These are phyloP conservation scores for Monosporozyma aquatica DNA, from an alignment of 805 yeast species.

Conservation along the genomic window DNA sequence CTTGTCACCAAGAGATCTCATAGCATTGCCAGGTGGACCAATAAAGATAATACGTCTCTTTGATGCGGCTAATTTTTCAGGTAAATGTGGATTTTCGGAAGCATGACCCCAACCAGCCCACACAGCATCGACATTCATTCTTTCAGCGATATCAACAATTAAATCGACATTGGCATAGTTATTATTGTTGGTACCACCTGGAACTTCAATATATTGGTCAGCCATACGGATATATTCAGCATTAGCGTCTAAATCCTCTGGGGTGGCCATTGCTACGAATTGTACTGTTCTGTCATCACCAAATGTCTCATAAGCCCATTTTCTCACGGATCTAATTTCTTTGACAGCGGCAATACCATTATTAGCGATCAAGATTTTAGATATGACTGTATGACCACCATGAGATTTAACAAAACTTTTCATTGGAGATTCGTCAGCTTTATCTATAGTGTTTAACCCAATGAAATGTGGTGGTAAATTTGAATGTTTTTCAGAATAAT, in stretches of 20 bases:
- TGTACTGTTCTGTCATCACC: slow-evolving; percentile 90
- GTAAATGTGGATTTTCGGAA: slow-evolving; percentile 92
- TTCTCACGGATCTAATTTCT: slow-evolving; percentile 92
- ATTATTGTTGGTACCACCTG: slow-evolving; percentile 98
- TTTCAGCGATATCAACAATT: slow-evolving; percentile 94
- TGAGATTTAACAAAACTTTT: slow-evolving; percentile 77
- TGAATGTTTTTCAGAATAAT: slow-evolving; percentile 31
- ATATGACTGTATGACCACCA: slow-evolving; percentile 93
- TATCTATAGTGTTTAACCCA: slow-evolving; percentile 71
- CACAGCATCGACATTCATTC: slow-evolving; percentile 93
- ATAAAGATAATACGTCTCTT: slow-evolving; percentile 84
- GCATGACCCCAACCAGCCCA: slow-evolving; percentile 99
- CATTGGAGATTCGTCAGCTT: slow-evolving; percentile 67
- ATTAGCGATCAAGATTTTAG: slow-evolving; percentile 85
- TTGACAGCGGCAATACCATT: slow-evolving; percentile 99
- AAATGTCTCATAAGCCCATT: slow-evolving; percentile 99
- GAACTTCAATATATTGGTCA: slow-evolving; percentile 95
- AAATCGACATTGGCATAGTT: slow-evolving; percentile 97
- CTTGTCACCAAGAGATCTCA: slow-evolving; percentile 99
- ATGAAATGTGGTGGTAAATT: slow-evolving; percentile 62
- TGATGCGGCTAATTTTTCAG: slow-evolving; percentile 90
- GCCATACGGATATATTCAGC: slow-evolving; percentile 99
- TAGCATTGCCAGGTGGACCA: slow-evolving; percentile 99
- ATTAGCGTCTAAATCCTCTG: slow-evolving; percentile 95
- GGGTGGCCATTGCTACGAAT: slow-evolving; percentile 98